phyloP scores from a whole-genome alignment of 805 yeast genomes.

The Diddensiella santjacobensis region DNA sequence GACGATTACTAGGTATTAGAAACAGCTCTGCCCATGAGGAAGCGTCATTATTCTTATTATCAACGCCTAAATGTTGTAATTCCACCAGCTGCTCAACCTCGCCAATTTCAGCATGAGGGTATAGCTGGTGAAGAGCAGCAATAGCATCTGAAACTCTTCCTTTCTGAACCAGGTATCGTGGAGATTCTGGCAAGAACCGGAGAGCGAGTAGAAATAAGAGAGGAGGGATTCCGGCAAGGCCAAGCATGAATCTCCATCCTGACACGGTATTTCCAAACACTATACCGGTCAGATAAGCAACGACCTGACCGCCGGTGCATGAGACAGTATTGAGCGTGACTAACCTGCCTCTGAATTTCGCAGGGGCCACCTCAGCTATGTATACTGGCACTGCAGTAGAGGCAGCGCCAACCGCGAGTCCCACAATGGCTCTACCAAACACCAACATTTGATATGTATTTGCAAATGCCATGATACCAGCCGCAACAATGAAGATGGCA shows the following conservation, averaged over 20 bases:
- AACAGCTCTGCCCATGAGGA: slow-evolving; percentile 28
- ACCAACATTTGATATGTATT: slow-evolving; percentile 84
- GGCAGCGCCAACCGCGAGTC: slow-evolving; percentile 70
- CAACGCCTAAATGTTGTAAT: slow-evolving; percentile 47
- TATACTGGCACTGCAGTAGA: slow-evolving; percentile 63
- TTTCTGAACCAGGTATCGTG: slow-evolving; percentile 77
- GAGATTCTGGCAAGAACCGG: slow-evolving; percentile 88
- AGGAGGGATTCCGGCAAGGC: slow-evolving; percentile 85
- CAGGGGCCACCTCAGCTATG: slow-evolving; percentile 47
- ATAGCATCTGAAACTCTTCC: slow-evolving; percentile 66
- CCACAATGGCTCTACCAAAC: slow-evolving; percentile 64
- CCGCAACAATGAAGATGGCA: slow-evolving; percentile 74
- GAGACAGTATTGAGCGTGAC: slow-evolving; percentile 76
- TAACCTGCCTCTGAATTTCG: slow-evolving; percentile 22
- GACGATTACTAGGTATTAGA: slow-evolving; percentile 30
- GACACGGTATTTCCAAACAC: slow-evolving; percentile 65
- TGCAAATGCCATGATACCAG: slow-evolving; percentile 77
- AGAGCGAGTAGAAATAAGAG: slow-evolving; percentile 72
- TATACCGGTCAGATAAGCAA: slow-evolving; percentile 83
- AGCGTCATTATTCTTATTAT: slow-evolving; percentile 4
- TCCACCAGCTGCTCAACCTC: slow-evolving; percentile 61
- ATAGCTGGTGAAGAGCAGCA: slow-evolving; percentile 58
- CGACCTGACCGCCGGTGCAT: slow-evolving; percentile 90
- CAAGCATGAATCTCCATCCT: slow-evolving; percentile 94
- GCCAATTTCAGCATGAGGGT: slow-evolving; percentile 58